Base-by-base conservation (phyloP, 2,329 filamentous ascomycete genomes). In the Arthrobotrys iridis region DNA sequence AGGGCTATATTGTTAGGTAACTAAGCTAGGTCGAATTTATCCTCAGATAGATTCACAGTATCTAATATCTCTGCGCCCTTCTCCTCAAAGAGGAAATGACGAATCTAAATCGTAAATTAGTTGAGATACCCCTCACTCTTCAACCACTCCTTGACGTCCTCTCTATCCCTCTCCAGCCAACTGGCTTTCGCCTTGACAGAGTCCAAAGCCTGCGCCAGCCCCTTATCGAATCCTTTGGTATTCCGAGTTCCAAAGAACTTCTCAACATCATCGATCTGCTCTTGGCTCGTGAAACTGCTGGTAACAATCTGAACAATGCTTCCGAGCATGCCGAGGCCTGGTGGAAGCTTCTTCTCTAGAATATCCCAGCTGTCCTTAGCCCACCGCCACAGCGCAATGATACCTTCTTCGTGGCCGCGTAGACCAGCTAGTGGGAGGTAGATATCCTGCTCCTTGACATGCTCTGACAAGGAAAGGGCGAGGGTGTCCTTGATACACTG, bases 311-410 rank as follows among this genome's bases (percentile, higher is more conserved):
- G 88, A 2, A 98, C 92, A 79, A 97, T 90, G 46, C 87, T 89
- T 77, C 93, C 91, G 50, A 98, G 86, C 87, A 98, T 94, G 37
- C 91, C 90, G 78, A 96, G 87, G 15, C 89, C 90, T n/a, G 94
- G 92, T 26, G 93, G 93, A 48, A 97, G 87, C 80, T 91, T 90
- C 85, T 91, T 89, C 81, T 88, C 87, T 45, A 98, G 85, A 33
- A 88, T 86, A n/a, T 92, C 91, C 93, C 94, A 98, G 83, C 96
- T 95, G 78, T 89, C 86, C 81, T 89, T 91, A 85, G 96, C 86
- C 91, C 92, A 98, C 15, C 82, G 83, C 87, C 91, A 97, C 68
- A 97, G 86, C 5, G 91, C 91, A 68, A 91, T 85, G 66, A 96
- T 91, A 78, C 94, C 94, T 45, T 89, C 88, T 5, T 88, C 84